phyloP scores from a whole-genome alignment of 2,329 filamentous ascomycete species.

The Neofusicoccum parvum region DNA sequence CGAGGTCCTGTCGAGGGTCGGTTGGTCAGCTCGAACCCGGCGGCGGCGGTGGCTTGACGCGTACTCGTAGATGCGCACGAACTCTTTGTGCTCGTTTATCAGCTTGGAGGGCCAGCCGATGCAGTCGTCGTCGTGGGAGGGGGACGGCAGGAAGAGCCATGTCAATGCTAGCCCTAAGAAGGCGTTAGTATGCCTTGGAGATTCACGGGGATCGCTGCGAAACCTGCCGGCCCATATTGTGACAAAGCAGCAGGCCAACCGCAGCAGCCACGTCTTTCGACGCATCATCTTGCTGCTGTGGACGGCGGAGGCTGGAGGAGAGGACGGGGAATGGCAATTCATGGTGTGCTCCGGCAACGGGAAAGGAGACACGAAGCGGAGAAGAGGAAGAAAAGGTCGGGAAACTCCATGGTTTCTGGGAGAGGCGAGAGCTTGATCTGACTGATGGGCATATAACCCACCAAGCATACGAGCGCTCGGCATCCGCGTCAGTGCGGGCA shows the following conservation, averaged over 20 bases:
- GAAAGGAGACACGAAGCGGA: neutral
- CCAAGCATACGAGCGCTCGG: neutral
- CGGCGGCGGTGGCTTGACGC: neutral
- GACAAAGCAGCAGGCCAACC: neutral
- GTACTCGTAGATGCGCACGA: conserved; percentile 13
- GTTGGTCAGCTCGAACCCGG: neutral
- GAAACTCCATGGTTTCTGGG: neutral
- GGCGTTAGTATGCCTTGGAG: neutral
- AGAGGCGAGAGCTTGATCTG: neutral
- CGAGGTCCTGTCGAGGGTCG: neutral
- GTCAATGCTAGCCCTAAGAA: neutral
- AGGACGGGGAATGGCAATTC: neutral
- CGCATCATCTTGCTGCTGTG: neutral
- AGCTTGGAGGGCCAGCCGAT: conserved; percentile 3
- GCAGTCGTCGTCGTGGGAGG: neutral
- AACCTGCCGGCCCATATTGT: neutral
- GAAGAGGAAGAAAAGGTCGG: neutral
- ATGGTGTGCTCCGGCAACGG: neutral
- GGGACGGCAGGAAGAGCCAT: conserved; percentile 10
- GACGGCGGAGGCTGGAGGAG: neutral
- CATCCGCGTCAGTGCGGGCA: conserved; percentile 1
- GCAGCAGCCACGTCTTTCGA: neutral
- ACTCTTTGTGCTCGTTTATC: neutral
- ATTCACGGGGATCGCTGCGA: too few relatives aligned
- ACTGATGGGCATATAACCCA: neutral